Percentiles rank a stretch among this genome's conserved stretches.
These are phyloP conservation scores for Trichoderma endophyticum DNA, from an alignment of 2,329 filamentous ascomycete genomes.

Conservation along the genomic window DNA sequence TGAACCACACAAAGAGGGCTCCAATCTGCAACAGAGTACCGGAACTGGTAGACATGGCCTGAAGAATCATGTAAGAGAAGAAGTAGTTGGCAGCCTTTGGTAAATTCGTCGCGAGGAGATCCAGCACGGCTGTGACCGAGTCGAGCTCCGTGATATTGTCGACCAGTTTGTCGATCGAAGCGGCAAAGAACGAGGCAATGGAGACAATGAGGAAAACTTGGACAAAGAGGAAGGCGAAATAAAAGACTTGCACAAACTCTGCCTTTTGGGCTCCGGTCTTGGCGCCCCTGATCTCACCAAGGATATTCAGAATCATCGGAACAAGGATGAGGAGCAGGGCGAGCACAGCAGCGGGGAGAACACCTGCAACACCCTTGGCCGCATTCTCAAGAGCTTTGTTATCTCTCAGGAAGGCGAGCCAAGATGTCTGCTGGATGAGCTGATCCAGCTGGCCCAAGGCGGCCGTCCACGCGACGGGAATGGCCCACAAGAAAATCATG, in stretches of 20 bases:
- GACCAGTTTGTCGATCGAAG: slow-evolving; percentile 62
- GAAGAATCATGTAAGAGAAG: slow-evolving; percentile 97
- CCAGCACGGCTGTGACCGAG: slow-evolving; percentile 65
- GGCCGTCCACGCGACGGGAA: slow-evolving; percentile 86
- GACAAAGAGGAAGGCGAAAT: slow-evolving; percentile 91
- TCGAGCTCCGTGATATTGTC: slow-evolving; percentile 42
- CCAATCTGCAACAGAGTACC: slow-evolving; percentile 81
- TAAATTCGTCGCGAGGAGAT: slow-evolving; percentile 71
- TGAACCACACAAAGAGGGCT: slow-evolving; percentile 75
- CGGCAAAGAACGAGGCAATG: slow-evolving; percentile 68
- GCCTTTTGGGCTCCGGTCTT: slow-evolving; percentile 78
- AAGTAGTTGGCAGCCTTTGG: slow-evolving; percentile 93
- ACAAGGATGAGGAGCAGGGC: slow-evolving; percentile 76
- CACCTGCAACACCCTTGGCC: slow-evolving; percentile 69
- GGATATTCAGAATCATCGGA: slow-evolving; percentile 71
- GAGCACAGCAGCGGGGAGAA: slow-evolving; percentile 75
- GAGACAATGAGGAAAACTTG: slow-evolving; percentile 94
- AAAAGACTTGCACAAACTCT: slow-evolving; percentile 85
- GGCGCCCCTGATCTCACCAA: slow-evolving; percentile 72
- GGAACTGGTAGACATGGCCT: slow-evolving; percentile 86
- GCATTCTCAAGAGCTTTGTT: slow-evolving; percentile 60
- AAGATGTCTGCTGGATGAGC: slow-evolving; percentile 62
- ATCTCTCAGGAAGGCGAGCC: slow-evolving; percentile 66
- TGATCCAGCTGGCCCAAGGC: slow-evolving; percentile 73
- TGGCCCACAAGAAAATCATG: slow-evolving; percentile 85